Conservation (phyloP, 331 rosid genomes). For the Erythrophleum ivorense region DNA sequence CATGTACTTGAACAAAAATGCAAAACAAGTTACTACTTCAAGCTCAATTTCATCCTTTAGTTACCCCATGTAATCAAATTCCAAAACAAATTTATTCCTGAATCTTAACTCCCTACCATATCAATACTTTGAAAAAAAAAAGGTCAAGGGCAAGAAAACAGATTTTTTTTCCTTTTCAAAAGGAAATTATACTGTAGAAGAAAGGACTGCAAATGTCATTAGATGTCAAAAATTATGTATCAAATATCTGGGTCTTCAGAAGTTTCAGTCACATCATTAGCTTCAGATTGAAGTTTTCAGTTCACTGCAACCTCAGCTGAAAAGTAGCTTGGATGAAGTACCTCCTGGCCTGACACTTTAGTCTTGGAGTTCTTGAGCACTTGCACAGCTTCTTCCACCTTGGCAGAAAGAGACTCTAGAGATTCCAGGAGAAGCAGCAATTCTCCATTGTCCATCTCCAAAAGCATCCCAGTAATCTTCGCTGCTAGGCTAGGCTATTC, state of each 20-base stretch:
- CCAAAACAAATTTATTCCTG: slow-evolving; percentile 35
- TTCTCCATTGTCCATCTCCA: slow-evolving; percentile 91
- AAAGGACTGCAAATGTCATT: slow-evolving; percentile 31
- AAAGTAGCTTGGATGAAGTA: slow-evolving; percentile 60
- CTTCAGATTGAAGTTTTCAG: slow-evolving; percentile 43
- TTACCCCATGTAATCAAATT: slow-evolving; percentile 34
- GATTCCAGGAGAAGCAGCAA: slow-evolving; percentile 82
- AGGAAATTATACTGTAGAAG: slow-evolving; percentile 35
- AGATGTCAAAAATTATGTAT: slow-evolving; percentile 37
- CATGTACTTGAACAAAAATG: not conserved
- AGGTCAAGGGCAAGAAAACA: slow-evolving; percentile 31
- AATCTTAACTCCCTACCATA: slow-evolving; percentile 37
- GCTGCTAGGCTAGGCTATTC: slow-evolving; percentile 72
- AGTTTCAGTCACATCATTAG: slow-evolving; percentile 33
- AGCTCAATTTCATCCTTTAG: slow-evolving; percentile 20
- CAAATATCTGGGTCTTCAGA: slow-evolving; percentile 41
- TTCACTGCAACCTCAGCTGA: slow-evolving; percentile 86
- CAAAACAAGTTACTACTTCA: not conserved
- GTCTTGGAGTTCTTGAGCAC: slow-evolving; percentile 74
- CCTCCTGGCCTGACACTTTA: slow-evolving; percentile 68
- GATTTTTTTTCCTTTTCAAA: not conserved
- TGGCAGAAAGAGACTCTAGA: slow-evolving; percentile 71
- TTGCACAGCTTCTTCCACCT: slow-evolving; percentile 85
- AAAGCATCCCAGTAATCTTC: slow-evolving; percentile 93
- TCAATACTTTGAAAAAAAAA: not conserved